These are phyloP conservation scores for Candida sojae DNA, from an alignment of 1,139 yeast species.

Conservation along the genomic window DNA sequence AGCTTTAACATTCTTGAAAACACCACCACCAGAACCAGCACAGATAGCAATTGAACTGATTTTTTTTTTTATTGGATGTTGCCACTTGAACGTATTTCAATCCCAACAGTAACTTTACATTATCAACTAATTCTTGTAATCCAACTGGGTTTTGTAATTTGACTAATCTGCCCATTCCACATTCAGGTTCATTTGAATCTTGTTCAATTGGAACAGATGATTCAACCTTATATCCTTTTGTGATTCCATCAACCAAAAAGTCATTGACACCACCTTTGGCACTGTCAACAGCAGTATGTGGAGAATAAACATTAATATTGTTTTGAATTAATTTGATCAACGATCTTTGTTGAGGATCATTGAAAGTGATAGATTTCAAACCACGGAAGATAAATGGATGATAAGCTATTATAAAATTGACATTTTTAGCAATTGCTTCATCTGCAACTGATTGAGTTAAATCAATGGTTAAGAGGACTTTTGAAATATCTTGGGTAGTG, in stretches of 20 bases:
- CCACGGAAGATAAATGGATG: constrained; percentile 95
- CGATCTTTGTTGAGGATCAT: constrained; percentile 81
- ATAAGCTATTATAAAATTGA: constrained; percentile 74
- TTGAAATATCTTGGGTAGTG: constrained; percentile 21
- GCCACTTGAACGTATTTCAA: constrained; percentile 69
- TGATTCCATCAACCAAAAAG: constrained; percentile 73
- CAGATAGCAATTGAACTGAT: constrained; percentile 71
- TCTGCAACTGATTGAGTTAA: constrained; percentile 80
- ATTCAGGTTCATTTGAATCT: constrained; percentile 30
- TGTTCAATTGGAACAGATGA: constrained; percentile 30
- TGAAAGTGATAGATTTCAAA: constrained; percentile 67
- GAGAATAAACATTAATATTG: constrained; percentile 86
- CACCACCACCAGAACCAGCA: constrained; percentile 91
- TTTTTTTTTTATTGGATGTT: constrained; percentile 30
- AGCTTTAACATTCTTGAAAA: constrained; percentile 62
- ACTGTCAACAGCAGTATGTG: constrained; percentile 96
- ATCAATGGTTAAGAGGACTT: constrained; percentile 77
- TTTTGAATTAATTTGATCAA: constrained; percentile 69
- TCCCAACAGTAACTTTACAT: constrained; percentile 56
- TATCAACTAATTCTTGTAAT: constrained; percentile 47
- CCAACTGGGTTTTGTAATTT: constrained; percentile 45
- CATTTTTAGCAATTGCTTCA: constrained; percentile 65
- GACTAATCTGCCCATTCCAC: constrained; percentile 88
- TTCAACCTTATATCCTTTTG: constrained; percentile 25
- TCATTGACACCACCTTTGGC: constrained; percentile 92